Percentiles rank a stretch among this genome's conserved stretches.
Evolutionary conservation across 441 rosid genomes (phyloP).

Genomic region (Croton laevigatus): DNA sequence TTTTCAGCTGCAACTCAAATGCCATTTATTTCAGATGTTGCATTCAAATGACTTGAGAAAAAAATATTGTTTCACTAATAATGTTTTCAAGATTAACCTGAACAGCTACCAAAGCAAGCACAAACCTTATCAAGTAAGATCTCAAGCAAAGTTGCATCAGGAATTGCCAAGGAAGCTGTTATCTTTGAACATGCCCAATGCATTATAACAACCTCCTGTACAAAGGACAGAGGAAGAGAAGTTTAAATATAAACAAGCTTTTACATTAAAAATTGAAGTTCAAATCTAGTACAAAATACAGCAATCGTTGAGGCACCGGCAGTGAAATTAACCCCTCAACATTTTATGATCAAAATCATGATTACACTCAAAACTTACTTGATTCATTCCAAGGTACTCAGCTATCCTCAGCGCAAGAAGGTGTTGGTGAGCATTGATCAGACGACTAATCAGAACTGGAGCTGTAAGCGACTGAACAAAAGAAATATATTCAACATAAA

Average conservation of each 20-base stretch:
- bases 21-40: conserved; percentile 23
- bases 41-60: conserved; percentile 12
- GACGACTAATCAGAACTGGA: conserved; percentile 79
- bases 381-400: conserved; percentile 90
- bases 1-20: conserved; percentile 66
- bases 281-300: too few species aligned
- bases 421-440: conserved; percentile 84
- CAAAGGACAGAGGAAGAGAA: conserved; percentile 9
- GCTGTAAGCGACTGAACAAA: conserved; percentile 73
- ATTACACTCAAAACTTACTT: conserved; percentile 46
- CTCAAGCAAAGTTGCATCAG: conserved; percentile 85
- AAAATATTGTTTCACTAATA: conserved; percentile 6
- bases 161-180: conserved; percentile 83
- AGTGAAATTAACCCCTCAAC: too few species aligned
- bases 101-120: conserved; percentile 6
- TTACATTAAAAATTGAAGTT: background rate
- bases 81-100: background rate
- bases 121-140: conserved; percentile 92
- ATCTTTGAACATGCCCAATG: conserved; percentile 99
- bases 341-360: background rate
- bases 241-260: conserved; percentile 2
- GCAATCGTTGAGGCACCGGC: too few species aligned
- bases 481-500: conserved; percentile 30
- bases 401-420: conserved; percentile 91
- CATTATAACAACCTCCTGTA: conserved; percentile 94